A percentile compares a stretch with the other conserved stretches of the same genome.
phyloP scores from a whole-genome alignment of 495 filamentous ascomycete species.

The Lasiosphaeris hirsuta region DNA sequence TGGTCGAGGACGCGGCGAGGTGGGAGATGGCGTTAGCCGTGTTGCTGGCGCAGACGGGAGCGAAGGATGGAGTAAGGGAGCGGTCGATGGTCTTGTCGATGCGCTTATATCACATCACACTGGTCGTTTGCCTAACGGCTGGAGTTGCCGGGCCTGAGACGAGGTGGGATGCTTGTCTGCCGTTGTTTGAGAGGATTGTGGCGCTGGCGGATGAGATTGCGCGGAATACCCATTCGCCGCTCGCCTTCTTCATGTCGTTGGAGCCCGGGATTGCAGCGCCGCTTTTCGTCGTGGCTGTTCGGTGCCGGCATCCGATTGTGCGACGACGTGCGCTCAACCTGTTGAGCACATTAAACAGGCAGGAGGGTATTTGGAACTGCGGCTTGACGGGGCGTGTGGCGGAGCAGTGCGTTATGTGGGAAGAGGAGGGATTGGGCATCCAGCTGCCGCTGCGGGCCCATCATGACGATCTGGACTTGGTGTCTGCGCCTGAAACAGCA shows the following conservation, averaged over 20 bases:
- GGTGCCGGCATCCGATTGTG: slow-evolving; percentile 21
- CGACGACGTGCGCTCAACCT: slow-evolving; percentile 16
- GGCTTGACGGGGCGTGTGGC: slow-evolving; percentile 6
- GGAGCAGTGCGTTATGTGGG: slow-evolving; percentile 9
- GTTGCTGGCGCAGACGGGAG: not conserved
- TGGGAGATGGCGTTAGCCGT: slow-evolving; percentile 2
- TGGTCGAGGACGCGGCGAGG: not conserved
- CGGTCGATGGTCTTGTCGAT: slow-evolving; percentile 4
- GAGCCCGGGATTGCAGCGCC: slow-evolving; percentile 22
- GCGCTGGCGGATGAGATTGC: slow-evolving; percentile 4
- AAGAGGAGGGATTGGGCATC: slow-evolving; percentile 19
- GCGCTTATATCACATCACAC: slow-evolving; percentile 12
- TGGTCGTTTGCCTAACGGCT: not conserved
- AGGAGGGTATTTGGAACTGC: slow-evolving; percentile 26
- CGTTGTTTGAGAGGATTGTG: slow-evolving; percentile 13
- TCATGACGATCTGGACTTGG: not conserved
- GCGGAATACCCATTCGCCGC: not conserved
- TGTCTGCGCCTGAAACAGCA: not conserved
- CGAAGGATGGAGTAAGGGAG: not conserved
- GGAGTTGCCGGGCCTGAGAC: slow-evolving; percentile 11
- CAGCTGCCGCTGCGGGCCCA: slow-evolving; percentile 2
- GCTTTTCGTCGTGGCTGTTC: slow-evolving; percentile 9
- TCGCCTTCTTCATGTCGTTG: slow-evolving; percentile 22
- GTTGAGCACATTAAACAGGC: slow-evolving; percentile 14
- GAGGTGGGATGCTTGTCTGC: slow-evolving; percentile 10